These are phyloP conservation scores for Leishmania turanica DNA, from an alignment of 208 protist species.

Conservation along the genomic window DNA sequence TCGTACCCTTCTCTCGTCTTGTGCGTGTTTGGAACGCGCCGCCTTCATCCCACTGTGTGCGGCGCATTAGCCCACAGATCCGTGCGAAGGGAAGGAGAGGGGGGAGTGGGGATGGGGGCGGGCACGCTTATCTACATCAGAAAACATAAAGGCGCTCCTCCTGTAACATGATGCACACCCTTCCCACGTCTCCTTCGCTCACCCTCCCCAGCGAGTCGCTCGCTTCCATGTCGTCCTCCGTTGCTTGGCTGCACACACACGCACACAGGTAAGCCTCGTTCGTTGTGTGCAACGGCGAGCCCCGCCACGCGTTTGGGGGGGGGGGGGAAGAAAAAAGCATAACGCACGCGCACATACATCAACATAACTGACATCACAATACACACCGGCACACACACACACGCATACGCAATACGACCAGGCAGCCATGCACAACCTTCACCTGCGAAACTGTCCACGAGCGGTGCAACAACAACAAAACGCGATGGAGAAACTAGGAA, in stretches of 20 bases:
- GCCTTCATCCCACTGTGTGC: not conserved
- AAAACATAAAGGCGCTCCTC: not conserved
- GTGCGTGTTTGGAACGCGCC: not conserved
- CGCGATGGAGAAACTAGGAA: not conserved
- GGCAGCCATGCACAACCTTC: not conserved
- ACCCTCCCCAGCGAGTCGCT: not conserved
- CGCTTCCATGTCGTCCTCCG: not conserved
- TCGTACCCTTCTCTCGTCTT: not conserved
- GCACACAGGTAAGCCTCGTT: no score
- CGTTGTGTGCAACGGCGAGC: no score
- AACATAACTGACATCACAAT: not conserved
- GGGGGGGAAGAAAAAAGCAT: not conserved
- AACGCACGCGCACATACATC: not conserved
- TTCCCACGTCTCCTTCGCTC: not conserved
- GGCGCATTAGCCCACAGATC: not conserved
- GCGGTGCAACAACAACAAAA: not conserved
- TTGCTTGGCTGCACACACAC: not conserved
- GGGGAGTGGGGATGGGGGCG: not conserved
- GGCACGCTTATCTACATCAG: not conserved
- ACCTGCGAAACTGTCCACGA: not conserved
- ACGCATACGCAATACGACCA: not conserved
- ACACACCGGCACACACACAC: not conserved
- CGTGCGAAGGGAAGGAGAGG: not conserved
- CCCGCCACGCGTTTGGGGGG: no score
- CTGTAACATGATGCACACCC: not conserved